Evolutionary conservation across 345 rosid species (phyloP), one percentile per base, ranked within the genome.

Genomic region (Acer yangbiense): DNA sequence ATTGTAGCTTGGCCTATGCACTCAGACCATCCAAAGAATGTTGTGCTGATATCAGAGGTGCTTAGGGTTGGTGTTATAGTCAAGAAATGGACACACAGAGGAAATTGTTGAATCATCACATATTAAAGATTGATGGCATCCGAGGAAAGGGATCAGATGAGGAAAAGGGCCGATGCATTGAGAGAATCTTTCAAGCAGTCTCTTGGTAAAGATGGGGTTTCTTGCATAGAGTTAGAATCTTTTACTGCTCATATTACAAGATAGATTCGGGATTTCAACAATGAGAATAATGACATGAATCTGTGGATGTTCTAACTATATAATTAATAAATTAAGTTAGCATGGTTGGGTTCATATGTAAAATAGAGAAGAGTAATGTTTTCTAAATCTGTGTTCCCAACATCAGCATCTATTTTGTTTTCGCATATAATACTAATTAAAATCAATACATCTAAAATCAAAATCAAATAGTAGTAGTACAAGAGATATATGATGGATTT

Each of bases 1-100:
- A 54, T 75, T 1, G 76, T 48, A 21, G 76, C 66, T 11, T 80
- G 76, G 83, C 76, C 83, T 5, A 52, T 64, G 79, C 75, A 64
- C 39, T 27, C 32, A 3, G 79, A 80, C 20, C 79, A 71, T 9
- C 67, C 43, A 2, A 68, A 12, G 4, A 80, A 80, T 16, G 27
- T 52, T 12, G 46, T 46, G 12, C 61, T 80, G 21, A 23, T 80
- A 32, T 8, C 71, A 21, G 16, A 74, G 14, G 3, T 50, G 21
- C 54, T 74, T 17, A 74, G 69, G 27, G 65, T 74, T 27, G 78
- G 41, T 69, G 6, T 69, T 6, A 21, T 27, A 2, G 79, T 77
- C 23, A 27, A n/a, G 32, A 43, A 77, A 17, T 62, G 62, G 50
- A 3, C 41, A 16, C 32, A 13, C 14, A 4, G 60, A 43, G 58